Evolutionary conservation across 768 basidiomycete genomes (phyloP).

Genomic region (Kwoniella pini): DNA sequence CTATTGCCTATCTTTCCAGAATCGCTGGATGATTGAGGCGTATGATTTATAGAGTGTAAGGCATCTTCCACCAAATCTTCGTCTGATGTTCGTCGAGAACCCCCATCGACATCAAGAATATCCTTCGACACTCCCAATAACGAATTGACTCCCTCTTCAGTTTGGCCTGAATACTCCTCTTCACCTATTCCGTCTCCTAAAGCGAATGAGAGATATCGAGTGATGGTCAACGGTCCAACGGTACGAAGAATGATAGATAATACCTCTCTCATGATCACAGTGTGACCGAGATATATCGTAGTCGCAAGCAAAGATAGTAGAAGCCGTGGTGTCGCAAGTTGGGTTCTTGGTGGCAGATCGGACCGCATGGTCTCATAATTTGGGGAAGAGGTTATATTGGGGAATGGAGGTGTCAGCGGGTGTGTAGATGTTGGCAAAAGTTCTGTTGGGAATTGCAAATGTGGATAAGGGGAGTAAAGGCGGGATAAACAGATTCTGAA

Average conservation of each 20-base stretch:
- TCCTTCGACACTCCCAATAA: constrained; percentile 15
- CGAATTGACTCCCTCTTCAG: constrained; percentile 43
- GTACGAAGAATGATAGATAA: constrained; percentile 70
- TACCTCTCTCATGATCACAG: constrained; percentile 71
- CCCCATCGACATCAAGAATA: background rate
- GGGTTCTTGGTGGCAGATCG: constrained; percentile 61
- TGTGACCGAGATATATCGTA: constrained; percentile 79
- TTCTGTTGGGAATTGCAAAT: constrained; percentile 66
- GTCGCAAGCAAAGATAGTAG: constrained; percentile 85
- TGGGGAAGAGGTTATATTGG: constrained; percentile 51
- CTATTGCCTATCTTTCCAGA: constrained; percentile 17
- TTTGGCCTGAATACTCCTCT: constrained; percentile 57
- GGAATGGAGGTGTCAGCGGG: constrained; percentile 64
- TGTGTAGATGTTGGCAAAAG: constrained; percentile 67
- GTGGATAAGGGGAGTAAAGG: constrained; percentile 82
- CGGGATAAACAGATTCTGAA: constrained; percentile 77
- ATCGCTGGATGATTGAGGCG: constrained; percentile 20
- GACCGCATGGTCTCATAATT: constrained; percentile 51
- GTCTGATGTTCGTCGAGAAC: constrained; percentile 11
- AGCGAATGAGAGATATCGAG: constrained; percentile 78
- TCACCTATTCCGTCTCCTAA: constrained; percentile 67
- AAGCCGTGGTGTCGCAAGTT: constrained; percentile 76
- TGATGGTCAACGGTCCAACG: constrained; percentile 74
- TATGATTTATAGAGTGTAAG: background rate
- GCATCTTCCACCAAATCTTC: constrained; percentile 20